Evolutionary conservation across 768 basidiomycete genomes (phyloP), one percentile per base, ranked within the genome.

Genomic region (Russula foetens): DNA sequence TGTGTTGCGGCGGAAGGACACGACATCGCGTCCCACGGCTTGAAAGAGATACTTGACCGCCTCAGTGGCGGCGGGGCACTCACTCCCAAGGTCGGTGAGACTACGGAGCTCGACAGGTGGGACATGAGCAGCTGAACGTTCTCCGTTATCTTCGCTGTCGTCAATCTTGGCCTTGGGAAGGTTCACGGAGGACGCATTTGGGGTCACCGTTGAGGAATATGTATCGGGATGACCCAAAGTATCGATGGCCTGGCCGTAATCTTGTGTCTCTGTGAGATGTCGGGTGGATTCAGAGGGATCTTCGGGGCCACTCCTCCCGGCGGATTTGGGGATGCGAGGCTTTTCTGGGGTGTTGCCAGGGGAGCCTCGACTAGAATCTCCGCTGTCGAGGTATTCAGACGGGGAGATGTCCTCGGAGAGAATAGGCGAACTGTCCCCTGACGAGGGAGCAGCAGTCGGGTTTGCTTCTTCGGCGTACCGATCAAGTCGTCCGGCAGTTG

Each of bases 1-100:
- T 0, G 67, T 62, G 54, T 67, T 67, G 15, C 67, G 66, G 21
- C 48, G 58, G 43, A 64, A 60, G 4, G 59, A 38, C 24, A 52
- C 49, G 26, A 64, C 63, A 48, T 67, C 58, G 4, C 38, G 59
- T 3, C 63, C 66, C 2, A 64, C 43, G 15, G 46, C 53, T 33
- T 64, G 57, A 17, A 67, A 24, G 26, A 67, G 58, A 31, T 41
- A 55, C 29, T 63, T 66, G 66, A 53, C 47, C n/a, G 48, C 48
- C 44, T 65, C 66, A 4, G 64, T 66, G 24, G 64, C 66, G 2
- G 59, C 35, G 26, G 14, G 60, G 7, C 35, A 12, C 7, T 8
- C 56, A 31, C 15, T 38, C 31, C 35, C 49, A 17, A 52, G 45
- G 43, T 52, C 9, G 7, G 56, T 46, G 31, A 62, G 56, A 28